Evolutionary conservation across 1,284 basidiomycete species (phyloP), one percentile per base, ranked within the genome.

Genomic region (Termitomyces sp.): DNA sequence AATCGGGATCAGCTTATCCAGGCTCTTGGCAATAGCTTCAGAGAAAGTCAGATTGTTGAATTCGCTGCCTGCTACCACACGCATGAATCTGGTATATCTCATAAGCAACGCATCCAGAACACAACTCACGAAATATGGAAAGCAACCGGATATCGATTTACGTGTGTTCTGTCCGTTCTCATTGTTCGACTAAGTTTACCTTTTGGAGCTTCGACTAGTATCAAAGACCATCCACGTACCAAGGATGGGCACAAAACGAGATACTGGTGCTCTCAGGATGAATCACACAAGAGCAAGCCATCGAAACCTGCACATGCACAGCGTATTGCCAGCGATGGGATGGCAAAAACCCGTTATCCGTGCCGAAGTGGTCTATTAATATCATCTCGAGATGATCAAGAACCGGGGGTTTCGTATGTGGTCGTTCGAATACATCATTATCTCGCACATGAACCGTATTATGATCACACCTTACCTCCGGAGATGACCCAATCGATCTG

Each of bases 251-350:
- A 76, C 60, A 78, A 76, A 58, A 78, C 74, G 24, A 70, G 76
- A 40, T 66, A 76, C 12, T 76, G 74, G 74, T 78, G 75, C 61
- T 76, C 75, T 5, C 76, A 76, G 59, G 76, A 78, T 57, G 69
- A 71, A 50, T 70, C 71, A 17, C 72, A 75, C 53, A 68, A 69
- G 50, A 70, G 68, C 13, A 75, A 74, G 61, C 64, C 67, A 34
- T 71, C 66, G n/a, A 66, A 61, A 56, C 62, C 36, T 53, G 59
- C 52, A 52, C 62, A 60, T 31, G 67, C 71, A 58, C 68, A 69
- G 2, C 69, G 71, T 26, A 59, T 70, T 34, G 66, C 71, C 10
- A 70, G 67, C 52, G 67, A 70, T 36, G 73, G 73, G 31, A 70
- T 73, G 52, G 72, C 73, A 2, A 76, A 75, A 57, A 61, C 65